phyloP scores from a whole-genome alignment of 2,329 filamentous ascomycete genomes.

The Aureobasidium namibiae region DNA sequence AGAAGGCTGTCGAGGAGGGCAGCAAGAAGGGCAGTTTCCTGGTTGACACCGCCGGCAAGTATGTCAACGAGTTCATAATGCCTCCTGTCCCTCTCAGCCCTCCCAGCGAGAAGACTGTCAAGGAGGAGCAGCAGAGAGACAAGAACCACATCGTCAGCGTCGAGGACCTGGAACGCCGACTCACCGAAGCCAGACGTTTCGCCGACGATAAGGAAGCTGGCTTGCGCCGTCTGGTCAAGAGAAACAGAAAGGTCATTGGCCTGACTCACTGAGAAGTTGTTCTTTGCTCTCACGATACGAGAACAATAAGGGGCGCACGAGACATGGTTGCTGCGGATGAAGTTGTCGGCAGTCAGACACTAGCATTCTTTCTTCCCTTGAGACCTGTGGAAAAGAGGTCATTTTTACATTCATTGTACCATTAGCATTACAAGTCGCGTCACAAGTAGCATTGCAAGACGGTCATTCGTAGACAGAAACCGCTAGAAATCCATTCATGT shows the following conservation, averaged over 20 bases:
- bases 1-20: constrained; percentile 31
- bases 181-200: constrained; percentile 24
- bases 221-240: constrained; percentile 28
- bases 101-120: constrained; percentile 3
- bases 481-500: background rate
- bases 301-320: background rate
- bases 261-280: background rate
- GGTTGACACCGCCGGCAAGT: constrained; percentile 29
- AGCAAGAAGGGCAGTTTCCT: constrained; percentile 29
- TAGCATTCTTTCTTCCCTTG: background rate
- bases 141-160: constrained; percentile 15
- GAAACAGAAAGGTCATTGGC: constrained; percentile 27
- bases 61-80: constrained; percentile 32
- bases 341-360: background rate
- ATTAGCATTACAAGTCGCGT: no score
- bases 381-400: background rate
- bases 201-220: constrained; percentile 27
- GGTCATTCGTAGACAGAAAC: background rate
- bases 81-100: constrained; percentile 15
- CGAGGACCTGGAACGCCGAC: constrained; percentile 24
- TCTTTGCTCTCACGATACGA: background rate
- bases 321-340: background rate
- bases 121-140: constrained; percentile 11
- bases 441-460: background rate
- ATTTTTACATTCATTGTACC: background rate